Evolutionary conservation across 2,329 filamentous ascomycete genomes (phyloP).

Genomic region (Raffaelea ambrosiae): DNA sequence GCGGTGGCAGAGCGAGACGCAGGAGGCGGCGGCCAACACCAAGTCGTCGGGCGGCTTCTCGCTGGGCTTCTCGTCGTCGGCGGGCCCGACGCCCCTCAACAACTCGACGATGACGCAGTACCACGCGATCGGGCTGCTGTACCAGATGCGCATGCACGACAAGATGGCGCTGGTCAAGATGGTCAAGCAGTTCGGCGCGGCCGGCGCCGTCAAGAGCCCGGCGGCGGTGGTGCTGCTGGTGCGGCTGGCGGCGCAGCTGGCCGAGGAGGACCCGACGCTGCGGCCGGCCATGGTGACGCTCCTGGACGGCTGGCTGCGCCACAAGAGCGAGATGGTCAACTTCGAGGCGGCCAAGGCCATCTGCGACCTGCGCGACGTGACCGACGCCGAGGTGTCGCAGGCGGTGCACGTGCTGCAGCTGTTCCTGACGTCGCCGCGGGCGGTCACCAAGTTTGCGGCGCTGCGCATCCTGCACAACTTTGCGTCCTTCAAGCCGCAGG

Average conservation of each 20-base stretch:
- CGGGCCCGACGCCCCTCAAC: conserved; percentile 65
- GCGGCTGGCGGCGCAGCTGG: conserved; percentile 82
- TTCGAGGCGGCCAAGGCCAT: conserved; percentile 98
- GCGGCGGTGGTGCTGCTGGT: conserved; percentile 90
- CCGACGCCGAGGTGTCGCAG: conserved; percentile 82
- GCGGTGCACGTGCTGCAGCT: conserved; percentile 93
- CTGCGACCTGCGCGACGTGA: conserved; percentile 87
- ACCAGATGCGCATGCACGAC: conserved; percentile 96
- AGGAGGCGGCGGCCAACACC: conserved; percentile 83
- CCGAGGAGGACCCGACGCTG: conserved; percentile 82
- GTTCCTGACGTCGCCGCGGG: conserved; percentile 90
- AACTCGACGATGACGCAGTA: conserved; percentile 98
- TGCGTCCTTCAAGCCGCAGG: conserved; percentile 89
- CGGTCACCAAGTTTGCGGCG: conserved; percentile 94
- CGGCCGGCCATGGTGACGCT: conserved; percentile 96
- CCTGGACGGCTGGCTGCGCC: conserved; percentile 89
- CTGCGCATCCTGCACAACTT: conserved; percentile 95
- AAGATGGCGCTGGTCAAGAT: conserved; percentile 99
- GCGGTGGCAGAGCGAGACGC: conserved; percentile 97
- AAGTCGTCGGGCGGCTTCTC: conserved; percentile 89
- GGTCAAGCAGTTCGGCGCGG: conserved; percentile 96
- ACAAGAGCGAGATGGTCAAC: conserved; percentile 99
- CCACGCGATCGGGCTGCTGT: conserved; percentile 92
- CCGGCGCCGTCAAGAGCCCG: conserved; percentile 90
- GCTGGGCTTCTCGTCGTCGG: conserved; percentile 69